Evolutionary conservation across 2,329 filamentous ascomycete genomes (phyloP).

Genomic region (Calonectria henricotiae): DNA sequence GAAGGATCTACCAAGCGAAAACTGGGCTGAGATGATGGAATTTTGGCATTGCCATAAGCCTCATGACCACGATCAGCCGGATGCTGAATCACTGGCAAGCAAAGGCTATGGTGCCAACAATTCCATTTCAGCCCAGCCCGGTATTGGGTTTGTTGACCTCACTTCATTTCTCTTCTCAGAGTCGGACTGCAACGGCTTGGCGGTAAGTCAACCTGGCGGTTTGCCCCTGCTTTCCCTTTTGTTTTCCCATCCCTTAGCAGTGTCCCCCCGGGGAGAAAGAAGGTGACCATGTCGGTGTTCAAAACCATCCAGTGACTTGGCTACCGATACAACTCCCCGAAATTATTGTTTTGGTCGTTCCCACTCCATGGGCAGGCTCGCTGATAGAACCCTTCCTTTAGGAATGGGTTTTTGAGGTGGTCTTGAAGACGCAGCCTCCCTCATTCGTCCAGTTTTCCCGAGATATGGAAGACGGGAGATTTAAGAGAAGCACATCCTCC

Average conservation of each 20-base stretch:
- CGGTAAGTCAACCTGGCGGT: slow-evolving; percentile 55
- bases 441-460: slow-evolving; percentile 67
- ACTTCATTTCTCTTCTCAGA: slow-evolving; percentile 81
- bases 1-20: slow-evolving; percentile 96
- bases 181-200: slow-evolving; percentile 72
- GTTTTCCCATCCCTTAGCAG: slow-evolving; percentile 21
- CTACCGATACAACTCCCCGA: slow-evolving; percentile 82
- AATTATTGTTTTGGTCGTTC: slow-evolving; percentile 61
- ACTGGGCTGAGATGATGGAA: slow-evolving; percentile 99
- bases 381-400: slow-evolving; percentile 58
- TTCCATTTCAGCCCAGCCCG: slow-evolving; percentile 76
- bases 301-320: slow-evolving; percentile 68
- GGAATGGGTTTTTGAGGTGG: slow-evolving; percentile 61
- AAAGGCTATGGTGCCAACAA: slow-evolving; percentile 91
- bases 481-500: slow-evolving; percentile 66
- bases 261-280: slow-evolving; percentile 67
- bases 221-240: slow-evolving; percentile 39
- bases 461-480: slow-evolving; percentile 68
- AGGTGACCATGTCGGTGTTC: slow-evolving; percentile 72
- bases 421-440: slow-evolving; percentile 57
- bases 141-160: slow-evolving; percentile 86
- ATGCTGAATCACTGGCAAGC: slow-evolving; percentile 67
- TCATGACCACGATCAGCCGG: slow-evolving; percentile 67
- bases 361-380: slow-evolving; percentile 47
- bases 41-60: slow-evolving; percentile 99